Evolutionary conservation across 441 rosid species (phyloP), one percentile per base, ranked within the genome.

Genomic region (Mallotus japonicus): DNA sequence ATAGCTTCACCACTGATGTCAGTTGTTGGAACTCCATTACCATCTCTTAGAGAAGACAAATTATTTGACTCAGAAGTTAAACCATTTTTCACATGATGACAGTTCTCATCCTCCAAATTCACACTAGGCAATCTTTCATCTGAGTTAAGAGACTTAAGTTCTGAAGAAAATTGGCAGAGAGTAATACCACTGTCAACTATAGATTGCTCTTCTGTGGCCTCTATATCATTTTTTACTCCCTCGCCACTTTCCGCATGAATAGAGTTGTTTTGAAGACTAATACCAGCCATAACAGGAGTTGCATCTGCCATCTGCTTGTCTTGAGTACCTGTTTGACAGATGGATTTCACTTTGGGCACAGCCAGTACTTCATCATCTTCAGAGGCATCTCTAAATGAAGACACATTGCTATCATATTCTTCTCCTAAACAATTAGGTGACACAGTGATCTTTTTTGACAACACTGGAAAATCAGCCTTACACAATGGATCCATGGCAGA

Each of bases 221-320:
- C 75, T 46, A 65, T 69, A 63, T 75, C 78, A 73, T 78, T 71
- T 37, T 69, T 79, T 64, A 72, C 84, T 58, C 66, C 73, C 68
- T 69, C 67, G 28, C 49, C 64, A 65, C 64, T 79, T 83, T 82
- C 91, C 59, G 68, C 65, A 78, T 70, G 73, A 71, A 65, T 71
- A 66, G 77, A 70, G 55, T 71, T 77, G 66, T 53, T 71, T 71
- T 79, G 78, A 80, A 65, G 77, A 44, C 80, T 67, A 69, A 55
- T 68, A 55, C 60, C 80, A 75, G 72, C 59, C 28, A 69, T 47
- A 79, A 77, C 76, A 61, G 72, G 70, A 62, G 40, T 75, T 74
- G 67, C 77, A 74, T 78, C 81, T 71, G 74, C 75, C 20, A 77
- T 68, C 76, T 75, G 87, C 71, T 80, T 81, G 76, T 79, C 76